Percentiles rank a stretch among this genome's conserved stretches.
phyloP scores from a whole-genome alignment of 2,329 filamentous ascomycete species.

The Dichotomopilus funicola region DNA sequence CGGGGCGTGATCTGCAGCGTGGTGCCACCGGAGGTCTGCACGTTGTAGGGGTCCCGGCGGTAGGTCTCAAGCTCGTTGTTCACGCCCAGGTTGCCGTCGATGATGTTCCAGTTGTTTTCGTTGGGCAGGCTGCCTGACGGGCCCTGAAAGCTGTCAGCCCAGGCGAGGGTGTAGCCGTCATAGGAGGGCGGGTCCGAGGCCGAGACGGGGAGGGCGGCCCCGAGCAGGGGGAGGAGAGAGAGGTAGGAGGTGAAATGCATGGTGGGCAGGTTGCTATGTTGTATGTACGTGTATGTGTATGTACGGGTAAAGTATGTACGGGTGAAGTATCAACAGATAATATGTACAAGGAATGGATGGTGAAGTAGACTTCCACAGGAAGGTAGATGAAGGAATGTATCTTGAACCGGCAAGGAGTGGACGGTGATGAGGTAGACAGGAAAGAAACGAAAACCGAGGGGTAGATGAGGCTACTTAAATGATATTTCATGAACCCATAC shows the following conservation, averaged over 20 bases:
- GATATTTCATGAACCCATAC: not conserved
- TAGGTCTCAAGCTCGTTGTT: conserved; percentile 47
- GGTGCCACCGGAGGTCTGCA: conserved; percentile 45
- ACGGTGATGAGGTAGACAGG: not conserved
- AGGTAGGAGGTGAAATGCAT: conserved; percentile 14
- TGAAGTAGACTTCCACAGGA: not conserved
- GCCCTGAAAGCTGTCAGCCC: conserved; percentile 41
- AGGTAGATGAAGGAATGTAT: conserved; percentile 1
- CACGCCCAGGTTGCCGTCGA: conserved; percentile 37
- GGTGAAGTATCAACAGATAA: not conserved
- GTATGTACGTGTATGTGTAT: not conserved
- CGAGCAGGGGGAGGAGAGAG: conserved; percentile 17
- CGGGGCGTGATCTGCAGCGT: conserved; percentile 47
- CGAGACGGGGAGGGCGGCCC: conserved; percentile 23
- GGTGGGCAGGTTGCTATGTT: not conserved
- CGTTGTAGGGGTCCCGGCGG: conserved; percentile 37
- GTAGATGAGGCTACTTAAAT: not conserved
- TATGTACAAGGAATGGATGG: conserved; percentile 3
- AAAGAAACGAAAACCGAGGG: not conserved
- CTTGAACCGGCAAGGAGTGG: conserved; percentile 3
- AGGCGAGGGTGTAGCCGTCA: conserved; percentile 37
- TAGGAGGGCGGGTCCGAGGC: conserved; percentile 35
- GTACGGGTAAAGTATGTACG: not conserved
- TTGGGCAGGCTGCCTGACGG: conserved; percentile 33
- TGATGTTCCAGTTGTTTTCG: conserved; percentile 39